Base-by-base conservation (phyloP, 2,329 filamentous ascomycete genomes). In the Annulohypoxylon truncatum region DNA sequence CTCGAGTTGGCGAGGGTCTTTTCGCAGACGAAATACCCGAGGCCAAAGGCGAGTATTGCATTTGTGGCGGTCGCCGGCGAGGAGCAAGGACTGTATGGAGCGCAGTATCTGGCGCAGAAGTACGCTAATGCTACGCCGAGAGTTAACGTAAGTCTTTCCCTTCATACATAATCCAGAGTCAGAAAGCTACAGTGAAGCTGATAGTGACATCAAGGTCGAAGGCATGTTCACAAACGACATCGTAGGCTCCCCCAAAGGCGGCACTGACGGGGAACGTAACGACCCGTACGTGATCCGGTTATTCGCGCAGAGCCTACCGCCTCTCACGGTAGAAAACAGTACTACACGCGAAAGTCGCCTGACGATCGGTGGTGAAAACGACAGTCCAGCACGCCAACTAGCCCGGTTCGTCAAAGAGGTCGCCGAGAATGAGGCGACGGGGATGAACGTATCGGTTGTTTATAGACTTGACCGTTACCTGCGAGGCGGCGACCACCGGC, bases 151-250 rank as follows among this genome's bases (percentile, higher is more conserved):
- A 13, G 72, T 71, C 5, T 48, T 46, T n/a, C 35, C 50, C 18
- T 10, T 24, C 7, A 13, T 20, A 24, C 8, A 20, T 24, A 4
- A 7, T 46, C 12, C 20, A 8, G 2, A 47, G 24, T 22, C 5
- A 28, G 44, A 26, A 15, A 15, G 22, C 44, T n/a, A n/a, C n/a
- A n/a, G n/a, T n/a, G n/a, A n/a, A n/a, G n/a, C 15, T 52, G 13
- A 35, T 9, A 52, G 6, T n/a, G 6, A 3, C 10, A 4, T 38
- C 6, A 52, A 87, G 71, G 84, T 88, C 2, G 84, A 86, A 74
- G 86, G 81, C 12, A 87, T 87, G 80, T 81, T 85, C 58, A 88
- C 83, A 68, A 84, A 85, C 76, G 85, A 88, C 74, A 87, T 87
- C 60, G 82, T 88, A 4, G 86, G 86, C 33, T 84, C 80, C 4